Evolutionary conservation across 2,329 filamentous ascomycete genomes (phyloP).

Genomic region (Phialophora chinensis): DNA sequence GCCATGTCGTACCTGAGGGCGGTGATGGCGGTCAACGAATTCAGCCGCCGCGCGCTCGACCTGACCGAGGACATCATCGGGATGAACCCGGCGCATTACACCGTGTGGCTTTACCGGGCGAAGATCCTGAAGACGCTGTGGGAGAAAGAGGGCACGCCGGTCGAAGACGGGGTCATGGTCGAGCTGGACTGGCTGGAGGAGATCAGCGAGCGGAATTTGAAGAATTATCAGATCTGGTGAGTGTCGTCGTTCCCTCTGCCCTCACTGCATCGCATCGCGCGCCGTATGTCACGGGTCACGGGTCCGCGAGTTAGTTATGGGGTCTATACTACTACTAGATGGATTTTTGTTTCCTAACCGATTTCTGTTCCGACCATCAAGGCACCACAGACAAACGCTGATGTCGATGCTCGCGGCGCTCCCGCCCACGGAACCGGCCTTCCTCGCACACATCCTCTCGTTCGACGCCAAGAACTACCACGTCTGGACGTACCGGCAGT

Average conservation of each 20-base stretch:
- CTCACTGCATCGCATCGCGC: too few species aligned
- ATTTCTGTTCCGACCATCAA: constrained; percentile 48
- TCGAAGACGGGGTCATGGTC: constrained; percentile 55
- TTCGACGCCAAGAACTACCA: constrained; percentile 97
- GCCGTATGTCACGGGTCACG: too few species aligned
- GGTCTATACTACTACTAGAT: too few species aligned
- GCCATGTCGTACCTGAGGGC: constrained; percentile 92
- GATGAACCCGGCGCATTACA: constrained; percentile 97
- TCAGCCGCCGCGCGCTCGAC: constrained; percentile 75
- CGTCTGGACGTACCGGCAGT: constrained; percentile 93
- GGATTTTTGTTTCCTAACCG: too few species aligned
- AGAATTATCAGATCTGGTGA: constrained; percentile 98
- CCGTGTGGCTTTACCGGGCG: constrained; percentile 95
- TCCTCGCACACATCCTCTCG: constrained; percentile 79
- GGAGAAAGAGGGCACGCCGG: constrained; percentile 45
- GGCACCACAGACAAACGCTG: constrained; percentile 65
- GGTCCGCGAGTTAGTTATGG: too few species aligned
- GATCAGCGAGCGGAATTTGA: constrained; percentile 81
- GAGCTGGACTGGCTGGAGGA: constrained; percentile 88
- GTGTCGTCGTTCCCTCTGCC: not conserved
- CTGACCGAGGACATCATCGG: constrained; percentile 89
- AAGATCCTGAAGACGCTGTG: constrained; percentile 68
- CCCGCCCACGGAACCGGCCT: constrained; percentile 71
- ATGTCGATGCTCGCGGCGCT: constrained; percentile 64
- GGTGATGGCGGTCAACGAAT: constrained; percentile 87